Evolutionary conservation across 2,329 filamentous ascomycete species (phyloP), one percentile per base, ranked within the genome.

Genomic region (Penicillium sp.): DNA sequence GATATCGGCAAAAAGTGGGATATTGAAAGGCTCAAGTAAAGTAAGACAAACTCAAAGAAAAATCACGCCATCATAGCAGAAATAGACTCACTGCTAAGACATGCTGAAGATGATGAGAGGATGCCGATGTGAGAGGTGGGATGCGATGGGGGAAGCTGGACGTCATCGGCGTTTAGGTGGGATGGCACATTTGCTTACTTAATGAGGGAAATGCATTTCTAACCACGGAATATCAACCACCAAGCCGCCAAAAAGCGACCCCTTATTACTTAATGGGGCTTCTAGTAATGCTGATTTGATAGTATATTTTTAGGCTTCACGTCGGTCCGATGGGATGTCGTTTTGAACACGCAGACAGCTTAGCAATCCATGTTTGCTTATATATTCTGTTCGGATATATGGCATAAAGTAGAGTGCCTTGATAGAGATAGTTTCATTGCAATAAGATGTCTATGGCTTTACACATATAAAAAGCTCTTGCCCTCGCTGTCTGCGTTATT

Each of bases 311-410:
- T n/a, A n/a, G 23, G 28, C 23, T 21, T 21, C 24, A 24, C 16
- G n/a, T n/a, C n/a, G n/a, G n/a, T 51, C 18, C 30, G 52, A 43
- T 54, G 52, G 52, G 52, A 55, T 55, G 43, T 33, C n/a, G n/a
- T n/a, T n/a, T n/a, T n/a, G n/a, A n/a, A n/a, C n/a, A 12, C 14
- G 12, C 3, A 35, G 11, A 50, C 16, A 18, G 26, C 16, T 54
- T 52, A 46, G 21, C 23, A 52, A 52, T 45, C n/a, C 12, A 7
- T 18, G 14, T 26, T n/a, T 16, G 48, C 18, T 23, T 50, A 35
- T 18, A 20, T 23, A 35, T 46, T 46, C 21, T 30, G 12, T 8
- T 21, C n/a, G 30, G 35, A 12, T 4, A 21, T 3, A 5, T 16
- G 30, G 5, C 14, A 16, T 3, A 35, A 35, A 14, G 11, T n/a